Conservation (phyloP, 768 basidiomycete genomes). For the Leccinum obscurum region DNA sequence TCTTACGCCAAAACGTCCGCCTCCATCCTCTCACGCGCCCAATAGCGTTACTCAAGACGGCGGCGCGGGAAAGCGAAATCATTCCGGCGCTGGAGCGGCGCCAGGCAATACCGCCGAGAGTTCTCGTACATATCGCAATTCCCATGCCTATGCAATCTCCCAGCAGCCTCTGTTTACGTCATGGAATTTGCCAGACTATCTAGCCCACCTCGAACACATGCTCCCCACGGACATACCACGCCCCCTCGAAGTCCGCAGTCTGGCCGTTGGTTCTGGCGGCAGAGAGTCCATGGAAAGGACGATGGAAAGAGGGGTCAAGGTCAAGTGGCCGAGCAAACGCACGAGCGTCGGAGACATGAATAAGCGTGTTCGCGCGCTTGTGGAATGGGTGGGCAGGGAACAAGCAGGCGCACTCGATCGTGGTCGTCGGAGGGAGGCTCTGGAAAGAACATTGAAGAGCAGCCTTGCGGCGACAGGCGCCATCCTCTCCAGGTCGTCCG, state of each 20-base stretch:
- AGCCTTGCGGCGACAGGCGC: slow-evolving; percentile 10
- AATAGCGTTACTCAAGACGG: slow-evolving; percentile 40
- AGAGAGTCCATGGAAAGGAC: slow-evolving; percentile 60
- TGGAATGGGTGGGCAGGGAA: slow-evolving; percentile 93
- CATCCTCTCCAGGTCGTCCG: slow-evolving; percentile 7
- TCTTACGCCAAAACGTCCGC: slow-evolving; percentile 33
- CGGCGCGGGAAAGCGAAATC: slow-evolving; percentile 50
- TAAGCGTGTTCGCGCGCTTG: slow-evolving; percentile 84
- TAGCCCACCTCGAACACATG: slow-evolving; percentile 82
- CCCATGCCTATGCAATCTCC: slow-evolving; percentile 76
- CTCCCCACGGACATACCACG: slow-evolving; percentile 75
- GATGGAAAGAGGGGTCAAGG: slow-evolving; percentile 77
- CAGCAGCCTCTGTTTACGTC: slow-evolving; percentile 79
- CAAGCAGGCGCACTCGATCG: slow-evolving; percentile 77
- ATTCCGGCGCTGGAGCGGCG: slow-evolving; percentile 36
- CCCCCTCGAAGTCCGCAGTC: slow-evolving; percentile 67
- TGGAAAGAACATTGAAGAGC: slow-evolving; percentile 52
- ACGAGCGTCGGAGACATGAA: slow-evolving; percentile 98
- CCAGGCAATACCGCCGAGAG: slow-evolving; percentile 44
- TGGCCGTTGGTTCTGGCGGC: slow-evolving; percentile 41
- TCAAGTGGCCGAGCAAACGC: slow-evolving; percentile 92
- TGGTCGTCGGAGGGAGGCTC: slow-evolving; percentile 62
- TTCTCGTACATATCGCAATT: slow-evolving; percentile 72
- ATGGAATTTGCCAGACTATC: slow-evolving; percentile 93
- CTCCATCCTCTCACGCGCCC: slow-evolving; percentile 31